Evolutionary conservation across 805 yeast genomes (phyloP), one percentile per base, ranked within the genome.

Genomic region (Lipomyces spencermartinsiae): DNA sequence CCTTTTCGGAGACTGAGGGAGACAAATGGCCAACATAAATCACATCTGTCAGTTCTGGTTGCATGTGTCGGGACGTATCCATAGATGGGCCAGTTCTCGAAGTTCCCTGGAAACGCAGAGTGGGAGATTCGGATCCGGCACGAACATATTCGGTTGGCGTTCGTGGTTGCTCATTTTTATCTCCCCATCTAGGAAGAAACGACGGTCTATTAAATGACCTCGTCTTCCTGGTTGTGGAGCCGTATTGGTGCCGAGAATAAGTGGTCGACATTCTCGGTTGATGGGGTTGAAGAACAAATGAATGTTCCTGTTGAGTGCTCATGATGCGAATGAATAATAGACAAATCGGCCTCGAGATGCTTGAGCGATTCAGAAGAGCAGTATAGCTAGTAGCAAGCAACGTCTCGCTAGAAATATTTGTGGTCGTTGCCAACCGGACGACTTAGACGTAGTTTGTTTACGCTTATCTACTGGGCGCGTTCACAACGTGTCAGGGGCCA

Each of bases 21-120:
- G 43, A 57, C 31, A 67, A 19, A 31, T 67, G 63, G 12, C 70
- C 70, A 19, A 67, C 63, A 43, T 67, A 67, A 3, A 67, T 39
- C 14, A 56, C 59, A 3, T 57, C 49, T 8, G 60, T 25, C 49
- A 31, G 12, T 22, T 57, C 49, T 56, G 56, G n/a, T 31, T 25
- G 56, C 56, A 53, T 31, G 22, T 25, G 56, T 43, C 49, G 49
- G 10, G 49, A 16, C 25, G 22, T n/a, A 16, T 43, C 49, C 22
- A 43, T 43, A n/a, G 49, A 16, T 43, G 49, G 49, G n/a, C 22
- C 49, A 6, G 49, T 43, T 14, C 49, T 43, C 22, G 49, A 43
- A 43, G 49, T 16, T 16, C 49, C 49, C 49, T 12, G 49, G n/a
- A 43, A 43, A 16, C 49, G 49, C 25, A 16, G 49, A 16, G 49